Conservation (phyloP, 495 filamentous ascomycete genomes). For the Physcia stellaris region DNA sequence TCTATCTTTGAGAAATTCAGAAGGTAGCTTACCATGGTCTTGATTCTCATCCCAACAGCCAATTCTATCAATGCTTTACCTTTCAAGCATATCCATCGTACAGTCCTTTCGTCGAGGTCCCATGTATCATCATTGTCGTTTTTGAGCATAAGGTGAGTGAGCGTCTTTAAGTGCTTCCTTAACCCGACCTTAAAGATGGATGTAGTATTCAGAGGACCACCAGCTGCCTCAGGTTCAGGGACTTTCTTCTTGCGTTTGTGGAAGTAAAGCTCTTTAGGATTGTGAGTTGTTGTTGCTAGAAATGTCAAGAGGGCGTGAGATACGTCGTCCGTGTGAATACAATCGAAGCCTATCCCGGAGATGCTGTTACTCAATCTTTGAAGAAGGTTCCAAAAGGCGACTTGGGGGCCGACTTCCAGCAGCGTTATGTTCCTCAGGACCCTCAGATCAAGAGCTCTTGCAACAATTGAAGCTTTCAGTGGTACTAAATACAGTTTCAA, state of each 20-base stretch:
- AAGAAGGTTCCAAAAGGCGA: conserved; percentile 39
- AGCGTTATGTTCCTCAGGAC: conserved; percentile 39
- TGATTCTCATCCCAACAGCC: conserved; percentile 34
- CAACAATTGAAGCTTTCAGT: conserved; percentile 36
- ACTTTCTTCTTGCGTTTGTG: conserved; percentile 39
- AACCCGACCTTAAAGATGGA: conserved; percentile 36
- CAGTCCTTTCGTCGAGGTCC: conserved; percentile 38
- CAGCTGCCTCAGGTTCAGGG: conserved; percentile 24
- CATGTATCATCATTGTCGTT: conserved; percentile 32
- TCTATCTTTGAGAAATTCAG: not conserved
- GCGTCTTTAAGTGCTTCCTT: conserved; percentile 15
- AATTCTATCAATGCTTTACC: conserved; percentile 39
- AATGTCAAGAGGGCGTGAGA: conserved; percentile 35
- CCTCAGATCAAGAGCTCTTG: conserved; percentile 36
- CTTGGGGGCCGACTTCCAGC: conserved; percentile 47
- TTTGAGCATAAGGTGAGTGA: conserved; percentile 17
- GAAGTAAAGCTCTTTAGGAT: conserved; percentile 41
- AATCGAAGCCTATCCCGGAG: conserved; percentile 32
- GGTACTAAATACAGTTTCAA: conserved; percentile 45
- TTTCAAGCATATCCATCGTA: conserved; percentile 31
- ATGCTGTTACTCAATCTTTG: conserved; percentile 33
- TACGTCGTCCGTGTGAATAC: conserved; percentile 48
- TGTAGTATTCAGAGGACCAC: conserved; percentile 30
- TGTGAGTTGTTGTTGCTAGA: conserved; percentile 31
- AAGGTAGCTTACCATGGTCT: conserved; percentile 32